phyloP scores from a whole-genome alignment of 1,284 basidiomycete genomes.

The Papiliotrema fonsecae region DNA sequence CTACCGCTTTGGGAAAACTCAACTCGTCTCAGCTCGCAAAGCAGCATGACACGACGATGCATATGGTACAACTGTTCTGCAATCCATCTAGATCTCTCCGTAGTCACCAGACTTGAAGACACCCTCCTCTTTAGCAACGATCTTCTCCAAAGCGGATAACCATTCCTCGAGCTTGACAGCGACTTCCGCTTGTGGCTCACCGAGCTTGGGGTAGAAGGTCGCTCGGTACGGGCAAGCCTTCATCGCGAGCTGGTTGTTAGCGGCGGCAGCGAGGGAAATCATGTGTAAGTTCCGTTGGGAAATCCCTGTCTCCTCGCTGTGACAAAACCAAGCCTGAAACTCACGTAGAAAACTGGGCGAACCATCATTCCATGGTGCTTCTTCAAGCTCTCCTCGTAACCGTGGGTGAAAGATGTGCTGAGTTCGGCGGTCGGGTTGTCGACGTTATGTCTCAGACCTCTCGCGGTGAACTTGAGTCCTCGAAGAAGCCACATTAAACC shows the following conservation, averaged over 20 bases:
- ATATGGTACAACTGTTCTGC: neutral
- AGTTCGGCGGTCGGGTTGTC: conserved; percentile 68
- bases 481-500: conserved; percentile 89
- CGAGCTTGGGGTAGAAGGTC: conserved; percentile 85
- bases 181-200: conserved; percentile 64
- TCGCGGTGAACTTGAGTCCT: conserved; percentile 85
- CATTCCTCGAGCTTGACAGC: conserved; percentile 68
- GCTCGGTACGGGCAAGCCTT: conserved; percentile 90
- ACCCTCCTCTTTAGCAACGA: conserved; percentile 64
- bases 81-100: conserved; percentile 54
- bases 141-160: conserved; percentile 67
- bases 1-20: too few relatives aligned
- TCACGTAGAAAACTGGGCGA: conserved; percentile 73
- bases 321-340: conserved; percentile 50
- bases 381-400: conserved; percentile 79
- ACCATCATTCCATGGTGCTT: conserved; percentile 85
- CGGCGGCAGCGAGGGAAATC: too few relatives aligned
- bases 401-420: conserved; percentile 67
- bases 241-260: conserved; percentile 71
- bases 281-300: too few relatives aligned
- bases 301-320: too few relatives aligned
- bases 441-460: conserved; percentile 68
- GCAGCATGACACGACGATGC: too few relatives aligned
- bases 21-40: too few relatives aligned
- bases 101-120: conserved; percentile 69